phyloP scores from a whole-genome alignment of 2,329 filamentous ascomycete genomes.

The Epicoccum sorghinum region DNA sequence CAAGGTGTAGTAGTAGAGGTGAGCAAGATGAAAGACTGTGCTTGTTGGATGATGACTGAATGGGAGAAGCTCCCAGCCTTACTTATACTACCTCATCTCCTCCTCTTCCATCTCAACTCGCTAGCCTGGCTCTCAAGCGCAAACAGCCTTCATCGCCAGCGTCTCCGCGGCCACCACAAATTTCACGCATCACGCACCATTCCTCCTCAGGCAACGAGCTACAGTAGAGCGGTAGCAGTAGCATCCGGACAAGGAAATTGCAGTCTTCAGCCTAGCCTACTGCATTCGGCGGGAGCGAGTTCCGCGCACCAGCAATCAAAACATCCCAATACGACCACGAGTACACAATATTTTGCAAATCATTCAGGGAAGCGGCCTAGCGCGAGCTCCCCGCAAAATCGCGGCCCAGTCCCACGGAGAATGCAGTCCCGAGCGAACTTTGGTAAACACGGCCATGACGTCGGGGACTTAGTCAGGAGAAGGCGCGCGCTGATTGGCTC shows the following conservation, averaged over 20 bases:
- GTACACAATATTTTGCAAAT: no score
- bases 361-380: no score
- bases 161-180: neutral
- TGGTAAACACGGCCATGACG: no score
- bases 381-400: no score
- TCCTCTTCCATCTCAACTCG: neutral
- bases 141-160: neutral
- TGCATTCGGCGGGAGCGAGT: neutral
- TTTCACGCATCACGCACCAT: constrained; percentile 9
- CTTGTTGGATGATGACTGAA: neutral
- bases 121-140: no score
- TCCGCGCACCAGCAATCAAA: neutral
- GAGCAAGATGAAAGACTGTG: constrained; percentile 9
- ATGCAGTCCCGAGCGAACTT: no score
- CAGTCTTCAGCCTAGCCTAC: neutral
- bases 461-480: constrained; percentile 1
- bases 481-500: constrained; percentile 4
- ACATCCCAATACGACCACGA: neutral
- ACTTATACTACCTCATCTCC: constrained; percentile 14
- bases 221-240: constrained; percentile 2
- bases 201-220: constrained; percentile 6
- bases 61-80: neutral
- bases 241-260: constrained; percentile 9
- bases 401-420: no score
- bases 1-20: neutral